phyloP scores from a whole-genome alignment of 148 eudicot species.

The Polygonum aviculare region DNA sequence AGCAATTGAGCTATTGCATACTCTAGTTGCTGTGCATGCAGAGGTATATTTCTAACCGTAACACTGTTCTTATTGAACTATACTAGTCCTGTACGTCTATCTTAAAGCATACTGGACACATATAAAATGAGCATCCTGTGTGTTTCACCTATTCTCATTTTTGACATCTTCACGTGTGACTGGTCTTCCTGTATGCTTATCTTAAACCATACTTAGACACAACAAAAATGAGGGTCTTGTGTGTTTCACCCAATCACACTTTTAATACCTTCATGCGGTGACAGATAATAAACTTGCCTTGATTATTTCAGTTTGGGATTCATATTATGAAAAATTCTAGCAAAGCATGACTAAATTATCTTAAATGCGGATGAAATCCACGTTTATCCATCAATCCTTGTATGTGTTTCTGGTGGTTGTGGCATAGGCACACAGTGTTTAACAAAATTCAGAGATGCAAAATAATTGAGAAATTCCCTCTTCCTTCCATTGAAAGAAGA shows the following conservation, averaged over 20 bases:
- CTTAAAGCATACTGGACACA: not conserved
- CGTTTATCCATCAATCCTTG: not conserved
- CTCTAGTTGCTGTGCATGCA: constrained; percentile 90
- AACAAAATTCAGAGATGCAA: too few relatives aligned
- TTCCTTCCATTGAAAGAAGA: too few relatives aligned
- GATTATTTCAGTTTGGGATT: not conserved
- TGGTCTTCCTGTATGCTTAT: too few relatives aligned
- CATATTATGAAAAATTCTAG: not conserved
- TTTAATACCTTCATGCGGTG: not conserved
- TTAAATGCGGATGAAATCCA: not conserved
- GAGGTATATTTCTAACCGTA: constrained; percentile 45
- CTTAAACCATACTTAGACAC: too few relatives aligned
- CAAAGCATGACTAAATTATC: not conserved
- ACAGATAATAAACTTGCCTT: not conserved
- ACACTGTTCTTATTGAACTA: not conserved
- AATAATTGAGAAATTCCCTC: too few relatives aligned
- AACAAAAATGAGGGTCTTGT: not conserved
- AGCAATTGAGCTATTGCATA: constrained; percentile 80
- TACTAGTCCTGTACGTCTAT: not conserved
- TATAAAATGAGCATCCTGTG: too few relatives aligned
- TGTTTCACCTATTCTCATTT: too few relatives aligned
- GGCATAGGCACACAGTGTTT: not conserved
- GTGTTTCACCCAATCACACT: not conserved
- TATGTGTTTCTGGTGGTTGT: not conserved
- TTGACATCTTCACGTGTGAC: too few relatives aligned